Percentiles rank a stretch among this genome's conserved stretches.
phyloP scores from a whole-genome alignment of 345 rosid species.

The Euphorbia tirucalli region DNA sequence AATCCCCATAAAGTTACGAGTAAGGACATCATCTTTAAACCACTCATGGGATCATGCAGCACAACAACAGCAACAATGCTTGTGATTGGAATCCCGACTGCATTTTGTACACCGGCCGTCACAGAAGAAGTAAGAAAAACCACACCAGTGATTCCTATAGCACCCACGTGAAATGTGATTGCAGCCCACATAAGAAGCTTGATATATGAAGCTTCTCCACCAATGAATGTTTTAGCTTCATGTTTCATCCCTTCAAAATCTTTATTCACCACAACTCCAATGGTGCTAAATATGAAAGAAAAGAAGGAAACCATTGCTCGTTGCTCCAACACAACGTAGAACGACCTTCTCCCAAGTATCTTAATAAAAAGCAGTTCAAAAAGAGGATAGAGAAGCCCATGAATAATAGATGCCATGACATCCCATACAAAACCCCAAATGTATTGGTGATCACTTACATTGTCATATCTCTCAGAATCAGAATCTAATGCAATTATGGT shows the following conservation, averaged over 20 bases:
- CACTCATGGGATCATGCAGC: slow-evolving; percentile 82
- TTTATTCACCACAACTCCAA: slow-evolving; percentile 48
- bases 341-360: slow-evolving; percentile 67
- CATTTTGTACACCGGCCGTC: slow-evolving; percentile 79
- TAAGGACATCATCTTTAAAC: slow-evolving; percentile 77
- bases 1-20: slow-evolving; percentile 79
- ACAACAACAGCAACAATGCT: slow-evolving; percentile 72
- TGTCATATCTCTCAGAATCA: slow-evolving; percentile 57
- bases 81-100: slow-evolving; percentile 78
- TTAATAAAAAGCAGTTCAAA: slow-evolving; percentile 70
- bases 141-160: slow-evolving; percentile 65
- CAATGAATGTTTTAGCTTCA: slow-evolving; percentile 17
- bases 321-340: slow-evolving; percentile 83
- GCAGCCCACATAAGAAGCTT: slow-evolving; percentile 61
- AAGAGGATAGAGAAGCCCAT: slow-evolving; percentile 79
- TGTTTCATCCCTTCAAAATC: slow-evolving; percentile 53
- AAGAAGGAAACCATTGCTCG: slow-evolving; percentile 72
- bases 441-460: slow-evolving; percentile 51
- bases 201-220: slow-evolving; percentile 33
- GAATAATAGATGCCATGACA: slow-evolving; percentile 80
- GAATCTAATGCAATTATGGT: slow-evolving; percentile 73
- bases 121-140: slow-evolving; percentile 75
- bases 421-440: slow-evolving; percentile 63
- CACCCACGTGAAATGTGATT: slow-evolving; percentile 72
- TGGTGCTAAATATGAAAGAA: slow-evolving; percentile 60